Percentiles rank a stretch among this genome's conserved stretches.
Evolutionary conservation across 345 rosid genomes (phyloP).

Genomic region (Ailanthus altissimus): DNA sequence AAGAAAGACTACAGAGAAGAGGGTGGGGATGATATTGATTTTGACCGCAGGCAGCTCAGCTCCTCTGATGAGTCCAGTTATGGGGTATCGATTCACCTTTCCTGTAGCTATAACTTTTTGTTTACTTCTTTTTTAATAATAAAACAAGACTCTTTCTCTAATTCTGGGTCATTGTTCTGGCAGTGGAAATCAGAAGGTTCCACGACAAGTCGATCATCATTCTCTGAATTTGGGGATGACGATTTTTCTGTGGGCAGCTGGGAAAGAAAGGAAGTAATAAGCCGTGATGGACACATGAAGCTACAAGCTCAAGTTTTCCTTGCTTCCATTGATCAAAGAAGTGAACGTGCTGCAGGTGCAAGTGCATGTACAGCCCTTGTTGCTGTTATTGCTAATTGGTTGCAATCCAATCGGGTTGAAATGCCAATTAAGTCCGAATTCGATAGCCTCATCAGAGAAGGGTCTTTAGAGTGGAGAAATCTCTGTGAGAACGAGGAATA

Average conservation of each 20-base stretch:
- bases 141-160: not conserved
- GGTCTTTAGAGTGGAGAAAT: slow-evolving; percentile 68
- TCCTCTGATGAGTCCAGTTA: slow-evolving; percentile 56
- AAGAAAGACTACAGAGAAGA: slow-evolving; percentile 53
- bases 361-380: slow-evolving; percentile 78
- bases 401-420: slow-evolving; percentile 50
- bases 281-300: slow-evolving; percentile 62
- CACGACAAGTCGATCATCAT: slow-evolving; percentile 40
- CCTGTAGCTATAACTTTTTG: not conserved
- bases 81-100: slow-evolving; percentile 29
- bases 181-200: slow-evolving; percentile 52
- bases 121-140: not conserved
- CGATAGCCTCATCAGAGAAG: slow-evolving; percentile 62
- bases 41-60: slow-evolving; percentile 61
- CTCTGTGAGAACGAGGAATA: slow-evolving; percentile 56
- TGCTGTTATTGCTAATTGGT: slow-evolving; percentile 64
- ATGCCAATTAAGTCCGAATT: slow-evolving; percentile 67
- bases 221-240: slow-evolving; percentile 64
- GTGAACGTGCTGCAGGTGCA: slow-evolving; percentile 70
- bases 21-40: slow-evolving; percentile 70
- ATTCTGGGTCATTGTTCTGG: slow-evolving; percentile 12
- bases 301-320: slow-evolving; percentile 60
- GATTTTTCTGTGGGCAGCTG: slow-evolving; percentile 60
- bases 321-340: slow-evolving; percentile 71
- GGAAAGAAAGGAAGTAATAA: slow-evolving; percentile 58